phyloP scores from a whole-genome alignment of 306 rosid species.

The Alnus rubra region DNA sequence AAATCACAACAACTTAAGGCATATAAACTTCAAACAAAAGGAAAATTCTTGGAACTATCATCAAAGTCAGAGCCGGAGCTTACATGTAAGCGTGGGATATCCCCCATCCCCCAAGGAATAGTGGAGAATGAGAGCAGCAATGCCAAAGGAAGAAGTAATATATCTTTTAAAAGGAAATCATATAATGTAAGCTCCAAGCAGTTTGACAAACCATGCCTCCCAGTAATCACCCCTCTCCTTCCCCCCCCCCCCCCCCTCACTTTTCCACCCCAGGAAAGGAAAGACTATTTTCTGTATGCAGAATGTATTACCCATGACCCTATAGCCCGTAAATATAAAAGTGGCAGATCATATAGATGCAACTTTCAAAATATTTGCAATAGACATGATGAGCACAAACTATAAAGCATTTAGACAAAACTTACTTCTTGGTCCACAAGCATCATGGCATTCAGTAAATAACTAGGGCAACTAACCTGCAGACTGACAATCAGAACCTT shows the following conservation, averaged over 20 bases:
- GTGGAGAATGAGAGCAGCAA: not conserved
- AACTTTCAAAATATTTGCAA: not conserved
- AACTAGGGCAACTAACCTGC: conserved; percentile 36
- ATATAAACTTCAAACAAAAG: not conserved
- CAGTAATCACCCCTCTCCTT: not conserved
- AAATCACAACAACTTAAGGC: not conserved
- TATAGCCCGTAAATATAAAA: not conserved
- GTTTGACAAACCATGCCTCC: not conserved
- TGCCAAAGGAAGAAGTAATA: not conserved
- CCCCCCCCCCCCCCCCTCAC: not conserved
- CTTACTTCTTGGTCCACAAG: not conserved
- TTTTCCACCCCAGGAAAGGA: not conserved
- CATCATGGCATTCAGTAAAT: not conserved
- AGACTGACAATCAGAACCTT: conserved; percentile 40
- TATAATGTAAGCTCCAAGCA: not conserved
- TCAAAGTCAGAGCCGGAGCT: not conserved
- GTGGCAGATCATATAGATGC: not conserved
- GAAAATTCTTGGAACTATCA: not conserved
- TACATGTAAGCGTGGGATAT: not conserved
- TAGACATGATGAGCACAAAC: not conserved
- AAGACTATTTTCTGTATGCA: not conserved
- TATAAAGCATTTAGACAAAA: not conserved
- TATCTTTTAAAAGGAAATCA: not conserved
- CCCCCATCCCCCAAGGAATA: not conserved
- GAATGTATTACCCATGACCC: not conserved